These are phyloP conservation scores for Cordyceps cicadae DNA, from an alignment of 2,329 filamentous ascomycete genomes.

Conservation along the genomic window DNA sequence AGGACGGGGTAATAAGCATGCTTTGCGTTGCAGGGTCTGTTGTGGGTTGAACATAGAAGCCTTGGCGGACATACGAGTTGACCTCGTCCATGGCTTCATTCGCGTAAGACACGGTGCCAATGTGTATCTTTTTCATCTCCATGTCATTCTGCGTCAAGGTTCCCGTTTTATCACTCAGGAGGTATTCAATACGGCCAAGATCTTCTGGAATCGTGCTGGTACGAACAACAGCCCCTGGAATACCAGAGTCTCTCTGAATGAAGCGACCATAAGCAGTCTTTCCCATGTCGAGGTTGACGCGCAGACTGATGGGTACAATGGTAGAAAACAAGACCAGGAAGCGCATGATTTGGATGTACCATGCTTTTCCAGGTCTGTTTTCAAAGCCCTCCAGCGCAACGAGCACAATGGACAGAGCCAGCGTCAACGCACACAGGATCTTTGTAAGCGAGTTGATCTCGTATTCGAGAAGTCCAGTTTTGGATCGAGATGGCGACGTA, in stretches of 20 bases:
- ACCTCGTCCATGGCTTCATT: slow-evolving; percentile 99
- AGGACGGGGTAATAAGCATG: slow-evolving; percentile 66
- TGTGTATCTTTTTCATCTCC: slow-evolving; percentile 98
- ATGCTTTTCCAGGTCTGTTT: slow-evolving; percentile 55
- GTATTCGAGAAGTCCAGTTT: slow-evolving; percentile 85
- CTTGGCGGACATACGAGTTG: slow-evolving; percentile 72
- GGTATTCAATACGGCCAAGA: slow-evolving; percentile 87
- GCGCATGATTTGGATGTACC: slow-evolving; percentile 98
- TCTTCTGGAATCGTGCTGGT: slow-evolving; percentile 98
- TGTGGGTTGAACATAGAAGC: slow-evolving; percentile 54
- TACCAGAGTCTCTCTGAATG: slow-evolving; percentile 84
- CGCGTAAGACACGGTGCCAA: slow-evolving; percentile 95
- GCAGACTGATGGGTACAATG: slow-evolving; percentile 92
- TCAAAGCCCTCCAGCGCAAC: slow-evolving; percentile 81
- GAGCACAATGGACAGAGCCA: slow-evolving; percentile 76
- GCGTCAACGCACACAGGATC: slow-evolving; percentile 82
- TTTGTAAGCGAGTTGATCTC: slow-evolving; percentile 98
- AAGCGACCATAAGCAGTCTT: slow-evolving; percentile 95
- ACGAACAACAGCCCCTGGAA: slow-evolving; percentile 83
- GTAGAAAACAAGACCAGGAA: slow-evolving; percentile 98
- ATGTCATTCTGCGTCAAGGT: slow-evolving; percentile 97
- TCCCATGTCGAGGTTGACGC: slow-evolving; percentile 94
- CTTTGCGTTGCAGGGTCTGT: slow-evolving; percentile 35
- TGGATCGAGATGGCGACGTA: slow-evolving; percentile 83
- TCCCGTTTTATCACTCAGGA: slow-evolving; percentile 96